Evolutionary conservation across 768 basidiomycete genomes (phyloP).

Genomic region (Naganishia vishniacii): DNA sequence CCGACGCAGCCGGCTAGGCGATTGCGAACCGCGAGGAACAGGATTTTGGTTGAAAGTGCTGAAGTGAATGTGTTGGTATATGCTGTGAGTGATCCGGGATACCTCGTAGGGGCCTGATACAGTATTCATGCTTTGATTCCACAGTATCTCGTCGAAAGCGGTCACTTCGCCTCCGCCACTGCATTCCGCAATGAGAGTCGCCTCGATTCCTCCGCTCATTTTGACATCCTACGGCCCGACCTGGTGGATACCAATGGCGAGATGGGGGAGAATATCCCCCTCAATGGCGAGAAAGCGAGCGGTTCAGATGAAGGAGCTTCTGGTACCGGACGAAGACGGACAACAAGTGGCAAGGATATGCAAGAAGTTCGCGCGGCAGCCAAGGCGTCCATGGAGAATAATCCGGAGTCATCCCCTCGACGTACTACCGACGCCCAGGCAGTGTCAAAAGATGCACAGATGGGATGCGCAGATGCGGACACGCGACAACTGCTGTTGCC

Average conservation of each 20-base stretch:
- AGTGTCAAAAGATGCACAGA: constrained; percentile 17
- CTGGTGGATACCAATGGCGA: neutral
- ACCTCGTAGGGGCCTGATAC: neutral
- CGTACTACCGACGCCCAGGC: too few relatives aligned
- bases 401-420: constrained; percentile 20
- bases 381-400: constrained; percentile 16
- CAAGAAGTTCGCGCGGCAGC: constrained; percentile 10
- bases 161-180: constrained; percentile 37
- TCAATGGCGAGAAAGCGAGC: neutral
- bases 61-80: constrained; percentile 15
- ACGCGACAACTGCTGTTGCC: constrained; percentile 33
- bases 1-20: neutral
- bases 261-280: neutral
- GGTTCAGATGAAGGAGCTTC: neutral
- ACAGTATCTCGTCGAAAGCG: constrained; percentile 15
- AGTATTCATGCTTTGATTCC: neutral
- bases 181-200: constrained; percentile 40
- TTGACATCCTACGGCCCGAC: constrained; percentile 17
- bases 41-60: constrained; percentile 7
- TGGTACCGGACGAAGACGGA: neutral
- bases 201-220: constrained; percentile 31
- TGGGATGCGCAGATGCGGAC: constrained; percentile 32
- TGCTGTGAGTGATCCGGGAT: neutral
- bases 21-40: constrained; percentile 4
- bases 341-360: constrained; percentile 12